A percentile compares a stretch with the other conserved stretches of the same genome.
Conservation (phyloP, 2,329 filamentous ascomycete genomes). For the Fusarium denticulatum region DNA sequence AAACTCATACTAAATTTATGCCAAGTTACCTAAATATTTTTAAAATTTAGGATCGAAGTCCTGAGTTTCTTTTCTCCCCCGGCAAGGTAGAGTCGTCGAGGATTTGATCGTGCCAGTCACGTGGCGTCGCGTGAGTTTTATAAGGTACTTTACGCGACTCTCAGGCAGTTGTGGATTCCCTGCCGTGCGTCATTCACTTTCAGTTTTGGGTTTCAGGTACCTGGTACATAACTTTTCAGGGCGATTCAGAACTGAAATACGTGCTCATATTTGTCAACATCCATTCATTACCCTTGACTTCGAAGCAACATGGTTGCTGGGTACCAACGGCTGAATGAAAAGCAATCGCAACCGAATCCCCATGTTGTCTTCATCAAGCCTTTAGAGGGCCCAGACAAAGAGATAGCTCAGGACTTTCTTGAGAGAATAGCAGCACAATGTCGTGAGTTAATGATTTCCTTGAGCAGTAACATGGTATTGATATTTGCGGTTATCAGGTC, state of each 20-base stretch:
- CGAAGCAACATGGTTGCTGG: conserved; percentile 73
- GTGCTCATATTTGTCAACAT: neutral
- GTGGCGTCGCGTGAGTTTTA: conserved; percentile 17
- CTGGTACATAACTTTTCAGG: neutral
- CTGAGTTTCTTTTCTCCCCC: neutral
- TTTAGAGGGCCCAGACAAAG: conserved; percentile 70
- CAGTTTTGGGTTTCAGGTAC: neutral
- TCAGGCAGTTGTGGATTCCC: neutral
- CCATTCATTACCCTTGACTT: too few relatives aligned
- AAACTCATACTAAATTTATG: neutral
- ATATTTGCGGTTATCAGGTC: conserved; percentile 55
- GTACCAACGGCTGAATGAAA: conserved; percentile 81
- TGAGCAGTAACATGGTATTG: neutral
- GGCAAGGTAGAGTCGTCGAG: neutral
- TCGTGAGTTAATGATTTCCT: conserved; percentile 53
- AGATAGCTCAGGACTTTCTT: conserved; percentile 74
- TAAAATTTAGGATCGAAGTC: neutral
- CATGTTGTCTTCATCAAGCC: conserved; percentile 89
- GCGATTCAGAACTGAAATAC: neutral
- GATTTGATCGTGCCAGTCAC: conserved; percentile 7
- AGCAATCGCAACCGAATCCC: conserved; percentile 77
- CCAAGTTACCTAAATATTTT: neutral
- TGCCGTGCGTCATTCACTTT: conserved; percentile 17
- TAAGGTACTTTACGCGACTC: conserved; percentile 24
- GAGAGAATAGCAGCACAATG: conserved; percentile 85